Evolutionary conservation across 2,329 filamentous ascomycete genomes (phyloP).

Genomic region (Exophiala phaeomuriformis): DNA sequence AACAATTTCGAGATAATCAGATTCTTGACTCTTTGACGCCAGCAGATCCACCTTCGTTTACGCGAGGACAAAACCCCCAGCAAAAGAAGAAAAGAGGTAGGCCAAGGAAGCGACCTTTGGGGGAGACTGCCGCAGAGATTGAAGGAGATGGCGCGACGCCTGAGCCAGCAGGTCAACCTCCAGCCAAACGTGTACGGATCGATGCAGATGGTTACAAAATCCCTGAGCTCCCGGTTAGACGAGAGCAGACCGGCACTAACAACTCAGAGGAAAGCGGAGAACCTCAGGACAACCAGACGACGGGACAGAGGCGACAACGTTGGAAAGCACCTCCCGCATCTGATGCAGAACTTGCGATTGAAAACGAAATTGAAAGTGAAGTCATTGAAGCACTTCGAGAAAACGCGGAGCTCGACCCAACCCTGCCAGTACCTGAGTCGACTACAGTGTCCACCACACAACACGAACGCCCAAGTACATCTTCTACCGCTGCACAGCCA

Average conservation of each 20-base stretch:
- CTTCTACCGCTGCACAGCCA: not conserved
- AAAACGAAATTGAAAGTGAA: constrained; percentile 57
- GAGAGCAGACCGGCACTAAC: constrained; percentile 38
- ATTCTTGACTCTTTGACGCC: constrained; percentile 47
- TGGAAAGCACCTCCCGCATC: constrained; percentile 45
- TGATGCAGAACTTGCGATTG: constrained; percentile 53
- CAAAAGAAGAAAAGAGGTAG: constrained; percentile 46
- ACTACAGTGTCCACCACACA: not conserved
- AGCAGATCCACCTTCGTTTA: constrained; percentile 72
- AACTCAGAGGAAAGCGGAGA: not conserved
- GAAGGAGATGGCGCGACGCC: constrained; percentile 42
- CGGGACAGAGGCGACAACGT: constrained; percentile 11
- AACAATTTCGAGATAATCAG: constrained; percentile 60
- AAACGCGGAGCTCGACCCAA: constrained; percentile 18
- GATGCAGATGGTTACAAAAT: constrained; percentile 65
- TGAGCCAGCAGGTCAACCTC: constrained; percentile 35
- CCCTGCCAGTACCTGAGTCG: not conserved
- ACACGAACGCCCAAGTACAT: not conserved
- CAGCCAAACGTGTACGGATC: constrained; percentile 37
- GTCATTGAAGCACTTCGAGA: constrained; percentile 58
- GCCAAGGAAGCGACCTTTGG: constrained; percentile 25
- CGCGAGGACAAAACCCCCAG: constrained; percentile 48
- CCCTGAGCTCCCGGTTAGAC: constrained; percentile 36
- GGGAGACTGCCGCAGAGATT: constrained; percentile 37
- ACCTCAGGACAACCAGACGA: no score